Evolutionary conservation across 305 asterid genomes (phyloP), one percentile per base, ranked within the genome.

Genomic region (Coffea humblotiana): DNA sequence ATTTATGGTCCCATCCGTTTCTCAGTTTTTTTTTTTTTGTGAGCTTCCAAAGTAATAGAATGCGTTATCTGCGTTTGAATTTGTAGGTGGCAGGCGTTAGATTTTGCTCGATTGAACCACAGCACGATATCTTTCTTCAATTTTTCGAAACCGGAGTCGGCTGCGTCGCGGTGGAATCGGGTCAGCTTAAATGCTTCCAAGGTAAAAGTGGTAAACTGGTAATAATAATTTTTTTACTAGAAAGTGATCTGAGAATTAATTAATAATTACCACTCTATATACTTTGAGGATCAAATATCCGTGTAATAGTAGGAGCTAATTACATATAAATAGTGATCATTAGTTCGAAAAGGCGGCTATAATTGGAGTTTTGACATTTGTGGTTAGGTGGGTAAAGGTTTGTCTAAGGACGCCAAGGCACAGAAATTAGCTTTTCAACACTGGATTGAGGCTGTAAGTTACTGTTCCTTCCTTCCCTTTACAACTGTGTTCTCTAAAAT

Each of bases 361-460:
- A 54, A 79, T 76, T 80, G 74, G 40, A 52, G 9, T 73, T 80
- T 80, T 32, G 77, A 32, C 79, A 61, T 58, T 40, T 81, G 78
- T 89, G 86, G 49, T 64, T 92, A 93, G 98, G 99, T 95, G 82
- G 99, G 99, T 64, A 90, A 91, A 84, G 98, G 98, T 67, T 77
- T 93, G 51, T 89, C 96, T 19, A 81, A 83, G 79, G 93, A 92
- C 84, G 94, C 84, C 77, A 92, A 89, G 84, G 98, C 98, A 64
- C 97, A 90, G 80, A 92, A 89, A 83, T 86, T 94, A 82, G 95
- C 98, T 84, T 94, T 94, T 83, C 98, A 91, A 77, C 97, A 92
- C 86, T 94, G 97, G 97, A 94, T 94, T 84, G 98, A 94, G 82
- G 98, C 97, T 27, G 99, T 92, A 87, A 85, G 95, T 82, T 66